phyloP scores from a whole-genome alignment of 2,329 filamentous ascomycete genomes.

The Fusarium sp. region DNA sequence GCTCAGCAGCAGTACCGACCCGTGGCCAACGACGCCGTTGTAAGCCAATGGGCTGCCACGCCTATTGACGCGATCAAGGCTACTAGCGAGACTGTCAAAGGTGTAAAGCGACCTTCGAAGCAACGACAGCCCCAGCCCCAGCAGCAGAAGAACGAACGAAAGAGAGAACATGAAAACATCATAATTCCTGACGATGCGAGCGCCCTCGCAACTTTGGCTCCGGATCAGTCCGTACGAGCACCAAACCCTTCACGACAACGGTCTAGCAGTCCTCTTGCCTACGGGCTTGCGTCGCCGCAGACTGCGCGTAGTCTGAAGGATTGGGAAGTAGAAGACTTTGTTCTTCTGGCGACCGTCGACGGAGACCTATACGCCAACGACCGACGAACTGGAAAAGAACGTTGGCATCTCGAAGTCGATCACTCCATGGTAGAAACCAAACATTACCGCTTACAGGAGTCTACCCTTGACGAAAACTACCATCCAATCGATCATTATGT shows the following conservation, averaged over 20 bases:
- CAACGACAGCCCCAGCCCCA: constrained; percentile 40
- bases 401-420: constrained; percentile 87
- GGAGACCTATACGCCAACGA: constrained; percentile 94
- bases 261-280: constrained; percentile 68
- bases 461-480: constrained; percentile 69
- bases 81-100: constrained; percentile 47
- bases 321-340: constrained; percentile 99
- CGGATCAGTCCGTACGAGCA: constrained; percentile 95
- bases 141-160: constrained; percentile 44
- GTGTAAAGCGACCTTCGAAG: constrained; percentile 44
- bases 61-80: constrained; percentile 49
- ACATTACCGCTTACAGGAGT: constrained; percentile 79
- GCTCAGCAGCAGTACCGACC: constrained; percentile 73
- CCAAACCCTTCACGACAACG: constrained; percentile 75
- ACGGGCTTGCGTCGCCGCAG: constrained; percentile 83
- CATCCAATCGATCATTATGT: constrained; percentile 84
- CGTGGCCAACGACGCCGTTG: constrained; percentile 46
- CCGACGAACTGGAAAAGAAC: constrained; percentile 83
- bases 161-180: constrained; percentile 50
- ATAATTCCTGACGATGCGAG: constrained; percentile 78
- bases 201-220: constrained; percentile 98
- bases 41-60: constrained; percentile 51
- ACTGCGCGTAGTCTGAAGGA: constrained; percentile 97
- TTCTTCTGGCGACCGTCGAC: constrained; percentile 99
- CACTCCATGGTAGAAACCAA: constrained; percentile 91